A percentile compares a stretch with the other conserved stretches of the same genome.
Conservation (phyloP, 352 stramenopile genomes). For the Globisporangium uncinulatum region DNA sequence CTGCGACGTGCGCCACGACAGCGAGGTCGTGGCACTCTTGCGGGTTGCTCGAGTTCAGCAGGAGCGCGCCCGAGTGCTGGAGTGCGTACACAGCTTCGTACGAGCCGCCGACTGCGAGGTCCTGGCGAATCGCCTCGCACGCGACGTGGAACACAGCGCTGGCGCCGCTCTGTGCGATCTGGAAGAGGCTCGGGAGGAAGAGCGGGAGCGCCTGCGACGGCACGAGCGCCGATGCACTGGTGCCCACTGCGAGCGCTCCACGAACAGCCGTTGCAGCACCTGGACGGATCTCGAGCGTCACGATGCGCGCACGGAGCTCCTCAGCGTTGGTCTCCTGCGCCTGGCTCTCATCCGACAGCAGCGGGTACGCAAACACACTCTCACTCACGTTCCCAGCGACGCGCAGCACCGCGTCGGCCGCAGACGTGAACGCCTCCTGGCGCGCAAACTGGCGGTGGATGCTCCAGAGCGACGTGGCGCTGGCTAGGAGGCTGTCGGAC, state of each 20-base stretch:
- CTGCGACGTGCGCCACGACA: constrained; percentile 67
- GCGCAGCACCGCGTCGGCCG: constrained; percentile 42
- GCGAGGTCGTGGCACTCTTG: constrained; percentile 80
- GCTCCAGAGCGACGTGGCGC: constrained; percentile 18
- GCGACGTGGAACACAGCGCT: constrained; percentile 58
- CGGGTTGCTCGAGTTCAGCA: constrained; percentile 61
- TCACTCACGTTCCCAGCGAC: constrained; percentile 53
- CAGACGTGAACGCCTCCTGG: constrained; percentile 47
- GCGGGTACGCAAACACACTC: constrained; percentile 61
- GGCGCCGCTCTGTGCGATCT: constrained; percentile 34
- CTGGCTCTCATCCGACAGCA: constrained; percentile 23
- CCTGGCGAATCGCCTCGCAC: constrained; percentile 45
- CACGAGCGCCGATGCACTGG: constrained; percentile 40
- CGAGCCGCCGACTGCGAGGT: constrained; percentile 50
- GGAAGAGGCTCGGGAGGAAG: constrained; percentile 68
- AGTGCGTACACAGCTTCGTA: constrained; percentile 63
- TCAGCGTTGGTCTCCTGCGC: constrained; percentile 10
- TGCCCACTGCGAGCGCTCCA: constrained; percentile 49
- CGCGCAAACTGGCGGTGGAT: constrained; percentile 32
- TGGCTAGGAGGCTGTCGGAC: neutral
- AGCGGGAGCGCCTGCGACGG: constrained; percentile 71
- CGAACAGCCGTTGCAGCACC: constrained; percentile 53
- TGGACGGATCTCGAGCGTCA: constrained; percentile 52
- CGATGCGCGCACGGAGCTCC: constrained; percentile 40
- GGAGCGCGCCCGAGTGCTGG: constrained; percentile 62